These are phyloP conservation scores for Colletotrichum phormii DNA, from an alignment of 2,329 filamentous ascomycete species.

Conservation along the genomic window DNA sequence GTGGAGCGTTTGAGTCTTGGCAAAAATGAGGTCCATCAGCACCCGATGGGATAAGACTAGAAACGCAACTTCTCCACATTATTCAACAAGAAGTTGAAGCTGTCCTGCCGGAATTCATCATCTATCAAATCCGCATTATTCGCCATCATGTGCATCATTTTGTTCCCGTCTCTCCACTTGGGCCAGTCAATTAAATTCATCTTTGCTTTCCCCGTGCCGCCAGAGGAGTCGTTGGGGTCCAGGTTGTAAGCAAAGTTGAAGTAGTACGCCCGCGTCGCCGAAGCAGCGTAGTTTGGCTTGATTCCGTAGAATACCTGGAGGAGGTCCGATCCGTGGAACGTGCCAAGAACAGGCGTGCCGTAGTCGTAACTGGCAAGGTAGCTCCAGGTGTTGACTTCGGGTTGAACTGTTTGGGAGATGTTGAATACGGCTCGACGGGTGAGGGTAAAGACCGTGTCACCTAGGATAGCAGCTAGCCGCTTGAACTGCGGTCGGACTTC, in stretches of 20 bases:
- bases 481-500: slow-evolving; percentile 75
- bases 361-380: slow-evolving; percentile 71
- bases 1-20: no score
- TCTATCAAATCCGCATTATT: slow-evolving; percentile 29
- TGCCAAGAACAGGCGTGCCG: slow-evolving; percentile 70
- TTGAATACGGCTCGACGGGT: slow-evolving; percentile 58
- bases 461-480: slow-evolving; percentile 70
- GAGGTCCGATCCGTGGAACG: slow-evolving; percentile 71
- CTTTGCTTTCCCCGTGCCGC: slow-evolving; percentile 37
- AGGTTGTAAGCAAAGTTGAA: slow-evolving; percentile 67
- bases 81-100: slow-evolving; percentile 35
- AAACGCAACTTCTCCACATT: slow-evolving; percentile 28
- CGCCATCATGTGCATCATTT: slow-evolving; percentile 47
- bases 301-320: slow-evolving; percentile 66
- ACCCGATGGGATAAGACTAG: no score
- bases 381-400: slow-evolving; percentile 65
- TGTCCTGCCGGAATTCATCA: slow-evolving; percentile 39
- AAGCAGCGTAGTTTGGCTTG: slow-evolving; percentile 58
- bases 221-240: slow-evolving; percentile 63
- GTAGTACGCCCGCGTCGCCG: slow-evolving; percentile 66
- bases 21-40: no score
- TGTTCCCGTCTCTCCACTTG: slow-evolving; percentile 53
- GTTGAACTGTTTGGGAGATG: slow-evolving; percentile 50
- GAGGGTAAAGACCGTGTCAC: slow-evolving; percentile 67
- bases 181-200: slow-evolving; percentile 38